These are phyloP conservation scores for Aspergillus quadrilineatus DNA, from an alignment of 2,329 filamentous ascomycete genomes.

Conservation along the genomic window DNA sequence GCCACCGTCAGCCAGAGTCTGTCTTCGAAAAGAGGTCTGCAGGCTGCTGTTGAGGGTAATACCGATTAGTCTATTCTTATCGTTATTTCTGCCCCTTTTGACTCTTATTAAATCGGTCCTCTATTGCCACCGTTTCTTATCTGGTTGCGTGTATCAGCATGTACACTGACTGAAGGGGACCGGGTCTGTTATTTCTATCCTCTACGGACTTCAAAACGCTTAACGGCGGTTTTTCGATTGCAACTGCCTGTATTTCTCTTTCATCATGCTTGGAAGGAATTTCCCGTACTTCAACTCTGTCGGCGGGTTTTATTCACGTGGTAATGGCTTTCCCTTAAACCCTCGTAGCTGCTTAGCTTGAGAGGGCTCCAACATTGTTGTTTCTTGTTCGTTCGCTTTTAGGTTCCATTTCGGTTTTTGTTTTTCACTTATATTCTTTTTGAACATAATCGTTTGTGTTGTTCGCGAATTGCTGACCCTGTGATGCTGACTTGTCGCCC, in stretches of 20 bases:
- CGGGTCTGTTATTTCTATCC: background rate
- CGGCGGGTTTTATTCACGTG: conserved; percentile 42
- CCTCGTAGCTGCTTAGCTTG: conserved; percentile 12
- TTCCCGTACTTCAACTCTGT: conserved; percentile 39
- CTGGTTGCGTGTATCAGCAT: conserved; percentile 13
- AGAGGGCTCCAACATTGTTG: conserved; percentile 17
- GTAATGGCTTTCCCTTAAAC: conserved; percentile 34
- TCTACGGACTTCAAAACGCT: conserved; percentile 9
- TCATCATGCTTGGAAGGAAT: conserved; percentile 42
- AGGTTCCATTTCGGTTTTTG: background rate
- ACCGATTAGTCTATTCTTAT: conserved; percentile 22
- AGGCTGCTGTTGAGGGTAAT: conserved; percentile 49
- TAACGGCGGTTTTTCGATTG: conserved; percentile 6
- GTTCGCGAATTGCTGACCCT: background rate
- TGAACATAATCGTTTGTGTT: background rate
- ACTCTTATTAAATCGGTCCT: background rate
- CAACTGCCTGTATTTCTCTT: conserved; percentile 17
- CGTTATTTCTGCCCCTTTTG: conserved; percentile 6
- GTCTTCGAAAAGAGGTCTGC: conserved; percentile 44
- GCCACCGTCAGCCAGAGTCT: conserved; percentile 33
- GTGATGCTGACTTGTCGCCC: conserved; percentile 26
- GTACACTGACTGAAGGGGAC: conserved; percentile 11
- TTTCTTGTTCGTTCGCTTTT: conserved; percentile 14
- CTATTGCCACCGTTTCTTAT: conserved; percentile 16
- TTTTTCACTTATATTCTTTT: background rate